Conservation (phyloP, 179 eudicot genomes). For the Spinacia oleracea region DNA sequence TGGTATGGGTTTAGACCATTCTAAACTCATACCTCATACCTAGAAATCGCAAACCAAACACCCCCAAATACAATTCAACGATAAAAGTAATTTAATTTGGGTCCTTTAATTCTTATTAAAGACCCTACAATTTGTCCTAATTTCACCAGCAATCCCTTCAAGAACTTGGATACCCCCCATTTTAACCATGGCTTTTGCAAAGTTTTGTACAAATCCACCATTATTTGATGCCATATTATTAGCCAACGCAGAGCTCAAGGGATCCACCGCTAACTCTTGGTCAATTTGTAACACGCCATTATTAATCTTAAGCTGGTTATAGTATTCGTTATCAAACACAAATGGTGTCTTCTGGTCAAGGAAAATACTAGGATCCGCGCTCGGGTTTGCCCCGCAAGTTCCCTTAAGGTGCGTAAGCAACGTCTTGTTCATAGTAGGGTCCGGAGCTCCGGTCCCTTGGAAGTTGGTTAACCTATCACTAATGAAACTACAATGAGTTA, state of each 20-base stretch:
- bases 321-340: no score
- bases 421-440: conserved; percentile 38
- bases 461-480: conserved; percentile 37
- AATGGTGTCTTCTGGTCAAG: conserved; percentile 48
- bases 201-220: conserved; percentile 32
- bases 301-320: conserved; percentile 34
- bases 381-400: conserved; percentile 23
- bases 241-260: conserved; percentile 35
- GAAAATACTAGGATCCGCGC: conserved; percentile 30
- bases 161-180: conserved; percentile 39
- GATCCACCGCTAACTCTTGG: conserved; percentile 38
- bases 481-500: conserved; percentile 47
- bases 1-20: no score
- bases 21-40: no score
- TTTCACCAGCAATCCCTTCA: conserved; percentile 45
- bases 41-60: no score
- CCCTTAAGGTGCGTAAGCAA: conserved; percentile 14
- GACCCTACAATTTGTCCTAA: conserved; percentile 46
- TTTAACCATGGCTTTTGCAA: conserved; percentile 50
- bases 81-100: not conserved
- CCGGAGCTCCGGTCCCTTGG: conserved; percentile 45
- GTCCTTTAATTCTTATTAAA: no score
- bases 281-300: conserved; percentile 42
- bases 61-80: no score
- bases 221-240: conserved; percentile 31